Percentiles rank a stretch among this genome's conserved stretches.
Conservation (phyloP, 2,329 filamentous ascomycete genomes). For the Penicillium sp. region DNA sequence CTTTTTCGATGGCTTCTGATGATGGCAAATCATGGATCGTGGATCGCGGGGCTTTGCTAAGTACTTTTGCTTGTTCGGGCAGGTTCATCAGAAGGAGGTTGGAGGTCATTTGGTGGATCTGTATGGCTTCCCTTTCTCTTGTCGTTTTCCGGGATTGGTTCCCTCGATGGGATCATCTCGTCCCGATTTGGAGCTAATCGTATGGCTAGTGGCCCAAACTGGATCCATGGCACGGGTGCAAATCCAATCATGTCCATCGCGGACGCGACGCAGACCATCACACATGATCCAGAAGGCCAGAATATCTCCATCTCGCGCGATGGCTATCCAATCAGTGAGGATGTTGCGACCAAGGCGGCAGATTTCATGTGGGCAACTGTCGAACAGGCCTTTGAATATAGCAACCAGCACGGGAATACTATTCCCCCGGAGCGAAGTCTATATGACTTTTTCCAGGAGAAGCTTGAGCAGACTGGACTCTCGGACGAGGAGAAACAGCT, state of each 20-base stretch:
- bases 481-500: slow-evolving; percentile 47
- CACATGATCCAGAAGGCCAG: slow-evolving; percentile 56
- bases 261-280: slow-evolving; percentile 51
- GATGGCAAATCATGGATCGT: neutral
- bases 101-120: slow-evolving; percentile 58
- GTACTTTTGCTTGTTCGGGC: slow-evolving; percentile 3
- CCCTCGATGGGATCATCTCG: neutral
- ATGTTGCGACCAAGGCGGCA: slow-evolving; percentile 35
- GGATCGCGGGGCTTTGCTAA: neutral
- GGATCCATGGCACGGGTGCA: slow-evolving; percentile 63
- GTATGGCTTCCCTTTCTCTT: slow-evolving; percentile 40
- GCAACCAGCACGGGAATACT: slow-evolving; percentile 52
- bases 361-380: slow-evolving; percentile 60
- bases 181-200: neutral
- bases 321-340: slow-evolving; percentile 46
- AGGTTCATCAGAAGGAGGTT: slow-evolving; percentile 54
- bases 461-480: slow-evolving; percentile 45
- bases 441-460: slow-evolving; percentile 58
- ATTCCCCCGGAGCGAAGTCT: slow-evolving; percentile 58
- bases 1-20: slow-evolving; percentile 6
- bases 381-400: slow-evolving; percentile 60
- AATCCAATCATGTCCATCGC: slow-evolving; percentile 63
- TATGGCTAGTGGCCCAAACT: slow-evolving; percentile 59
- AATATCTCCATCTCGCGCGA: slow-evolving; percentile 51
- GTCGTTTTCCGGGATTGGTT: neutral